A percentile compares a stretch with the other conserved stretches of the same genome.
Evolutionary conservation across 805 yeast species (phyloP).

Genomic region (Candida fluviatilis): DNA sequence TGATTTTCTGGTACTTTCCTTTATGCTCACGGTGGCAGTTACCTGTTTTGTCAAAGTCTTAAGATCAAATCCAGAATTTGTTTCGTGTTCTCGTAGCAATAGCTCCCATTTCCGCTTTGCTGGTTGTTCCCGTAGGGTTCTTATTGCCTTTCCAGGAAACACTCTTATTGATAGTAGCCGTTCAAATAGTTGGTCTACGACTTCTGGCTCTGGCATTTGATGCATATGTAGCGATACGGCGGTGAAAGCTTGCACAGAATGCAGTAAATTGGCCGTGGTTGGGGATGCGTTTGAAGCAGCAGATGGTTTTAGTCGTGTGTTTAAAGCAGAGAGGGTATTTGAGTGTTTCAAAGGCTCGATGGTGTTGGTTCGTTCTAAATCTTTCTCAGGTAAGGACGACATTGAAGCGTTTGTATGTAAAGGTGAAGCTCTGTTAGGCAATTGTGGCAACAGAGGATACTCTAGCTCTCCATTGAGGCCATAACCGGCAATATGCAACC

Average conservation of each 20-base stretch:
- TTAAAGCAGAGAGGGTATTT: constrained; percentile 1
- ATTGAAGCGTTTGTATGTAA: constrained; percentile 2
- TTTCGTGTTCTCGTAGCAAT: constrained; percentile 36
- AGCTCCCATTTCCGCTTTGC: constrained; percentile 42
- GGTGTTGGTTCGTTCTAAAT: not conserved
- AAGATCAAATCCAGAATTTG: constrained; percentile 34
- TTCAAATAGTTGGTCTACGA: constrained; percentile 39
- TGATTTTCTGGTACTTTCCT: not conserved
- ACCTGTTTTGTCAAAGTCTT: constrained; percentile 14
- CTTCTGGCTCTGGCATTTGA: constrained; percentile 30
- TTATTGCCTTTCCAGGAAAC: constrained; percentile 32
- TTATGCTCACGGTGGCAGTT: not conserved
- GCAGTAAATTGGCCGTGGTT: constrained; percentile 6
- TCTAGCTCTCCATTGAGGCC: constrained; percentile 23
- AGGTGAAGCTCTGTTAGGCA: not conserved
- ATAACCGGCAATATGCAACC: constrained; percentile 25
- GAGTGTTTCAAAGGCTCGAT: constrained; percentile 3
- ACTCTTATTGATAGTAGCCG: constrained; percentile 33
- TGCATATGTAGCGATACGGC: constrained; percentile 27
- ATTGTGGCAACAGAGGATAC: constrained; percentile 17
- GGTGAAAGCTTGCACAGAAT: constrained; percentile 31
- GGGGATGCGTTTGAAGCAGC: constrained; percentile 6
- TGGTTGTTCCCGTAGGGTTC: constrained; percentile 27
- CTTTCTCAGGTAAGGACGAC: constrained; percentile 3
- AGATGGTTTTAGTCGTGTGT: constrained; percentile 1